Evolutionary conservation across 1,284 basidiomycete genomes (phyloP).

Genomic region (Cronartium ribicola): DNA sequence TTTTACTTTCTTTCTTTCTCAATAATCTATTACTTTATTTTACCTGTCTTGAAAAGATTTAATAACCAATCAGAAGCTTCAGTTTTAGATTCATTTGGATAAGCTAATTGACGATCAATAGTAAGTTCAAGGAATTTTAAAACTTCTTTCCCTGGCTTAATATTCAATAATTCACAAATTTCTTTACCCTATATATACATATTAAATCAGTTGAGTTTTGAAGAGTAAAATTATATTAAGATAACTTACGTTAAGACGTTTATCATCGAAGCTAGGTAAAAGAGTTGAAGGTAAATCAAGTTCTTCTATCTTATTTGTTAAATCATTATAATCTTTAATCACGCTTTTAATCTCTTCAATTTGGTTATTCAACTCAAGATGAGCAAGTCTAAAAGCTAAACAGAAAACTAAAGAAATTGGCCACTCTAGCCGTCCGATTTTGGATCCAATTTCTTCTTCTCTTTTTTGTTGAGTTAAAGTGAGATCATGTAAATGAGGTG

Average conservation of each 20-base stretch:
- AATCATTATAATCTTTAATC: slow-evolving; percentile 15
- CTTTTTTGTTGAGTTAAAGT: slow-evolving; percentile 14
- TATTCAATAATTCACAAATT: slow-evolving; percentile 25
- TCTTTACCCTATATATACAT: slow-evolving; percentile 25
- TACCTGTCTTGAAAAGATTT: slow-evolving; percentile 6
- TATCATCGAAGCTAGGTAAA: slow-evolving; percentile 18
- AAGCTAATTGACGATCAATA: slow-evolving; percentile 21
- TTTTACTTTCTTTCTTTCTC: not conserved
- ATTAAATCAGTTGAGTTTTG: not conserved
- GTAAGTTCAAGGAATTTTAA: slow-evolving; percentile 6
- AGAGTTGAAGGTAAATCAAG: slow-evolving; percentile 13
- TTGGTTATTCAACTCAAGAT: not conserved
- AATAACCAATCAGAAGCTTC: slow-evolving; percentile 5
- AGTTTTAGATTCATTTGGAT: slow-evolving; percentile 17
- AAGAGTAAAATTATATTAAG: not conserved
- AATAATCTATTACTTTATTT: not conserved
- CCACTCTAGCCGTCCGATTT: slow-evolving; percentile 1
- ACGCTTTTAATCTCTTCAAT: not conserved
- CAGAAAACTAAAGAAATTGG: slow-evolving; percentile 9
- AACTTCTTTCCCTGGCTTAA: slow-evolving; percentile 23
- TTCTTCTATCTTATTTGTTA: slow-evolving; percentile 9
- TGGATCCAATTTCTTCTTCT: not conserved
- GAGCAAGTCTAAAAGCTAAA: not conserved
- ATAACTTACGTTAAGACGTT: slow-evolving; percentile 19
- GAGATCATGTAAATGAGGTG: slow-evolving; percentile 18